Base-by-base conservation (phyloP, 1,284 basidiomycete species). In the Pascua sp. region DNA sequence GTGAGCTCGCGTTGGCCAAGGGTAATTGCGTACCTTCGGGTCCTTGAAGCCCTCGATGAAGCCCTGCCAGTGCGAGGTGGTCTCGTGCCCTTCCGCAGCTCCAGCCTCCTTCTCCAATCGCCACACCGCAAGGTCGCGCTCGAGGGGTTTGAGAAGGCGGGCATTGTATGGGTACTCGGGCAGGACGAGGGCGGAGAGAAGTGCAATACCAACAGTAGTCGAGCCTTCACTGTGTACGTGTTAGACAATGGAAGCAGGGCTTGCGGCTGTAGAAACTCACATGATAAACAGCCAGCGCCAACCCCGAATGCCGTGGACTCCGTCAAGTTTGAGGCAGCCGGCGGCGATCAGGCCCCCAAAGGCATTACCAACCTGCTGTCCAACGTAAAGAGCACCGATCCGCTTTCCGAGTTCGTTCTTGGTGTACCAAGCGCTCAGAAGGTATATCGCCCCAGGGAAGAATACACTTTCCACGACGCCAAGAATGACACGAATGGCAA, bases 301-400 rank as follows among this genome's bases (percentile, higher is more conserved):
- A 5, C 73, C 74, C 0, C 57, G 51, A 13, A 75, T 52, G 2
- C 74, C 73, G 15, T 64, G 62, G 3, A 46, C 47, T 2, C 70
- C 71, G 42, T 71, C 63, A 18, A 72, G 54, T 24, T 61, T 58
- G 42, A 69, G 52, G 39, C 73, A 67, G 12, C 65, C 72, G 8
- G 70, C 59, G 9, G 72, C 72, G 53, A 77, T 67, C 1, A 76
- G 65, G 51, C 71, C 71, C 24, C 71, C 71, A 53, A 76, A 73
- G 11, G 77, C 77, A 52, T 76, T 77, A 1, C 71, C 70, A 46
- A 77, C 59, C 47, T 77, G 71, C 11, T 67, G 68, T 1, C 73
- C 74, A 32, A 64, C 65, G 64, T 72, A 78, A 5, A 77, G 65
- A 32, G 67, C 62, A 17, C 66, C 70, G 11, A 61, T 61, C 15